Conservation (phyloP, 1,284 basidiomycete species). For the Xerocomus amazonicus region DNA sequence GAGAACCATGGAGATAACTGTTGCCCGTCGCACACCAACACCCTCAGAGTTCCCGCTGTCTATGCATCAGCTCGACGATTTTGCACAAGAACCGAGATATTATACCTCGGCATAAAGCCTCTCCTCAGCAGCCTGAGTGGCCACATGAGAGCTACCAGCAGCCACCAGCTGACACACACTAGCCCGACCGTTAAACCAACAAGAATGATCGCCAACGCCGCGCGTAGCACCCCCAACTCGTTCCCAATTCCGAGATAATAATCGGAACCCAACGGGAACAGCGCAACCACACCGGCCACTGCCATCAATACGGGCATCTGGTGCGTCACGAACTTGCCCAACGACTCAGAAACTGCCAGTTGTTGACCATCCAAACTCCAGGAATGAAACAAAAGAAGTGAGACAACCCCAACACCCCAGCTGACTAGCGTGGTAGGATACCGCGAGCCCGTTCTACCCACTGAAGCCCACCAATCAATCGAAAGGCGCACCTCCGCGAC, state of each 20-base stretch:
- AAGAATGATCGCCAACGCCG: constrained; percentile 51
- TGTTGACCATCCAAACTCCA: constrained; percentile 41
- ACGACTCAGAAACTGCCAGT: constrained; percentile 45
- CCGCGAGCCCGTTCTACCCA: constrained; percentile 68
- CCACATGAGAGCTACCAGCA: constrained; percentile 45
- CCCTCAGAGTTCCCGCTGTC: constrained; percentile 35
- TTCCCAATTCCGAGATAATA: constrained; percentile 60
- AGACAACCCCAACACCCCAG: constrained; percentile 69
- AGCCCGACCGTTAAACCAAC: constrained; percentile 57
- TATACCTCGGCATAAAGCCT: constrained; percentile 41
- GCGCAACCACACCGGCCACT: constrained; percentile 43
- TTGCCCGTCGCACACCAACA: constrained; percentile 40
- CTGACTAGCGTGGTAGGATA: constrained; percentile 66
- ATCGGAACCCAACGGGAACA: constrained; percentile 53
- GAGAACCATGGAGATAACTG: constrained; percentile 55
- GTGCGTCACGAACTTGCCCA: constrained; percentile 41
- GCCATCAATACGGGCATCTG: constrained; percentile 43
- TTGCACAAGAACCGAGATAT: not conserved
- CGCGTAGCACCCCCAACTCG: constrained; percentile 39
- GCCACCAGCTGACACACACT: constrained; percentile 56
- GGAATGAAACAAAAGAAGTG: constrained; percentile 50
- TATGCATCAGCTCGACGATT: not conserved
- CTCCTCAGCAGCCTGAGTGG: constrained; percentile 37
- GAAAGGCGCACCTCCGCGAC: constrained; percentile 46
- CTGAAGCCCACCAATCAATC: constrained; percentile 65